These are phyloP conservation scores for Nitzschia sp. DNA, from an alignment of 108 stramenopile genomes.

Conservation along the genomic window DNA sequence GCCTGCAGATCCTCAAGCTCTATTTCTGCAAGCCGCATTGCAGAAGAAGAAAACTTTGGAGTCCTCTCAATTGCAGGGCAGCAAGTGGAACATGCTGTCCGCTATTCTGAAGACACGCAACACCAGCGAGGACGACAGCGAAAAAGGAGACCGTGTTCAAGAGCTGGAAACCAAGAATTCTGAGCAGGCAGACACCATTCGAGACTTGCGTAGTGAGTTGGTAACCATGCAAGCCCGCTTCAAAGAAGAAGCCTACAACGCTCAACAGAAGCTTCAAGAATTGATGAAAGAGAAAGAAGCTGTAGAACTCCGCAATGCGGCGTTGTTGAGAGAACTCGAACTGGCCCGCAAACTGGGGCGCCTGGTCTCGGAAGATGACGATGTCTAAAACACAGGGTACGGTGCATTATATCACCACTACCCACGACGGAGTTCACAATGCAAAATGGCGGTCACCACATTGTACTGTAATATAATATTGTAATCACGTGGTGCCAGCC, in stretches of 20 bases:
- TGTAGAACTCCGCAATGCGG: slow-evolving; percentile 46
- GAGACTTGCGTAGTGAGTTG: slow-evolving; percentile 49
- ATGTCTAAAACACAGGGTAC: neutral
- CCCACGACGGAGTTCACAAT: no score
- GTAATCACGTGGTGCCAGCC: no score
- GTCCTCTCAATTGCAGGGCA: neutral
- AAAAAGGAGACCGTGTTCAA: slow-evolving; percentile 13
- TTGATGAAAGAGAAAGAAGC: slow-evolving; percentile 51
- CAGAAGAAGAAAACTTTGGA: slow-evolving; percentile 22
- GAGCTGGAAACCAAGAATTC: slow-evolving; percentile 36
- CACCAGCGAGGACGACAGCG: slow-evolving; percentile 8
- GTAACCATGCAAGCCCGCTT: slow-evolving; percentile 47
- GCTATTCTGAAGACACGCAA: slow-evolving; percentile 14
- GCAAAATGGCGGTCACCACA: no score
- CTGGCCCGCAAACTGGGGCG: slow-evolving; percentile 33
- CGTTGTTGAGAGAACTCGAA: slow-evolving; percentile 53
- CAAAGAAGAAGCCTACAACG: slow-evolving; percentile 55
- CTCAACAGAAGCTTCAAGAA: slow-evolving; percentile 47
- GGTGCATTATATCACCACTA: no score
- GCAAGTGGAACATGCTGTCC: slow-evolving; percentile 19
- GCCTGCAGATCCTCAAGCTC: slow-evolving; percentile 32
- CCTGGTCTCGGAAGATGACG: slow-evolving; percentile 1
- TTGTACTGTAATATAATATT: no score
- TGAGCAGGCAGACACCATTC: slow-evolving; percentile 43
- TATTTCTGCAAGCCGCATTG: slow-evolving; percentile 35